These are phyloP conservation scores for Fusarium buxicola DNA, from an alignment of 2,329 filamentous ascomycete genomes.

Conservation along the genomic window DNA sequence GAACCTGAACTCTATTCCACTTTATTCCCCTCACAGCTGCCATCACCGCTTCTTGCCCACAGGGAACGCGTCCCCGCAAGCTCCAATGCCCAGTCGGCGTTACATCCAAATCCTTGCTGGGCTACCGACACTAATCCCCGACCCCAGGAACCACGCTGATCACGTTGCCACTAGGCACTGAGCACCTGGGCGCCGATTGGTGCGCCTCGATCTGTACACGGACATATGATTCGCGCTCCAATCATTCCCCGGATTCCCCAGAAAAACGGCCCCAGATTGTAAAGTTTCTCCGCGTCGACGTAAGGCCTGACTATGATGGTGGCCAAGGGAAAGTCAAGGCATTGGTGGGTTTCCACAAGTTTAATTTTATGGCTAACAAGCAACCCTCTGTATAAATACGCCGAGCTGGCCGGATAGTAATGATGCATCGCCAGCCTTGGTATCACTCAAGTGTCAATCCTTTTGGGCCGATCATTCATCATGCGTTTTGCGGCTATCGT, in stretches of 20 bases:
- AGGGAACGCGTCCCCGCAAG: slow-evolving; percentile 17
- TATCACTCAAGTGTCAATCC: slow-evolving; percentile 13
- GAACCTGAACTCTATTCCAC: slow-evolving; percentile 13
- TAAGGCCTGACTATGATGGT: slow-evolving; percentile 1
- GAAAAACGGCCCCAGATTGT: slow-evolving; percentile 21
- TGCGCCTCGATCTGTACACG: slow-evolving; percentile 17
- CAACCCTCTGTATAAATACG: slow-evolving; percentile 20
- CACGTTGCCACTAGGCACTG: slow-evolving; percentile 6
- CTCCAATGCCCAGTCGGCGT: slow-evolving; percentile 2
- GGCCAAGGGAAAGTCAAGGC: slow-evolving; percentile 8
- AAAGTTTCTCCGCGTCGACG: slow-evolving; percentile 28
- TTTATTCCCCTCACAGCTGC: slow-evolving; percentile 25
- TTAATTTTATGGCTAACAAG: neutral
- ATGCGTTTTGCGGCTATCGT: slow-evolving; percentile 33
- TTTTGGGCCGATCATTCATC: slow-evolving; percentile 6
- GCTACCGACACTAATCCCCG: slow-evolving; percentile 16
- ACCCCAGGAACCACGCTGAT: slow-evolving; percentile 8
- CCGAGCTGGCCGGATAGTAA: neutral
- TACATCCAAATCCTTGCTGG: slow-evolving; percentile 15
- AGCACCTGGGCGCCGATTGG: slow-evolving; percentile 19
- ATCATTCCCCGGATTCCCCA: slow-evolving; percentile 33
- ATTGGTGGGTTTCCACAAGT: slow-evolving; percentile 9
- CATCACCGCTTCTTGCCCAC: neutral
- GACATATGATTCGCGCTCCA: slow-evolving; percentile 25
- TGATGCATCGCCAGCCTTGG: neutral